Conservation (phyloP, 371 early-diverging fungal genomes). For the Mortierella sp. region DNA sequence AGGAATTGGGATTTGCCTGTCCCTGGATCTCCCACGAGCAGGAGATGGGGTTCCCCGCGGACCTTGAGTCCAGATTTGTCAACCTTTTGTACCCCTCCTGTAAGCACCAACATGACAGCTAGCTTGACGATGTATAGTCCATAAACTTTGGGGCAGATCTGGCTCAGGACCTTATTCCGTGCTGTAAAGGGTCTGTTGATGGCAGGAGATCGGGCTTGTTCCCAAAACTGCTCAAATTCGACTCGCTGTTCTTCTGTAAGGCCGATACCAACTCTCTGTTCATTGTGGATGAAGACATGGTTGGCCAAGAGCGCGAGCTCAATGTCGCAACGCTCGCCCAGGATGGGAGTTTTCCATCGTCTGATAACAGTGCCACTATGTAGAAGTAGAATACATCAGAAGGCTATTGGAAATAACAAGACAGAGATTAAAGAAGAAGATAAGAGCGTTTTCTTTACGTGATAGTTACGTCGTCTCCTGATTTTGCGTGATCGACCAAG, state of each 20-base stretch:
- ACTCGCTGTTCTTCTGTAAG: slow-evolving; percentile 61
- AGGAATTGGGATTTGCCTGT: slow-evolving; percentile 90
- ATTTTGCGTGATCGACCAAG: slow-evolving; percentile 72
- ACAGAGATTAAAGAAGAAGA: neutral
- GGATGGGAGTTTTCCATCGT: slow-evolving; percentile 60
- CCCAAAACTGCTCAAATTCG: slow-evolving; percentile 70
- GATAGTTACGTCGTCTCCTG: slow-evolving; percentile 75
- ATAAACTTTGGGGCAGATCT: slow-evolving; percentile 72
- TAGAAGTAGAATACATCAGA: no score
- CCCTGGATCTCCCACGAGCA: slow-evolving; percentile 89
- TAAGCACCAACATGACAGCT: slow-evolving; percentile 70
- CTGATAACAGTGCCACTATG: slow-evolving; percentile 41
- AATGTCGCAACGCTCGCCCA: slow-evolving; percentile 66
- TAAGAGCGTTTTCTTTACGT: slow-evolving; percentile 47
- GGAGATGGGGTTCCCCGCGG: slow-evolving; percentile 82
- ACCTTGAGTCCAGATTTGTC: slow-evolving; percentile 66
- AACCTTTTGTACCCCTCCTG: slow-evolving; percentile 67
- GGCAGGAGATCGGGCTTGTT: slow-evolving; percentile 46
- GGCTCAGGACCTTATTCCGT: slow-evolving; percentile 64
- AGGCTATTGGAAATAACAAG: no score
- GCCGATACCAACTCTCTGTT: slow-evolving; percentile 53
- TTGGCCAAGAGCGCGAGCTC: slow-evolving; percentile 69
- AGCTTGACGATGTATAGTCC: slow-evolving; percentile 74
- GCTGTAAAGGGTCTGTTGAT: slow-evolving; percentile 49
- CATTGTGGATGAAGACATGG: slow-evolving; percentile 66